Percentiles rank a stretch among this genome's conserved stretches.
Conservation (phyloP, 2,329 filamentous ascomycete species). For the Ceratocystis alfenasii region DNA sequence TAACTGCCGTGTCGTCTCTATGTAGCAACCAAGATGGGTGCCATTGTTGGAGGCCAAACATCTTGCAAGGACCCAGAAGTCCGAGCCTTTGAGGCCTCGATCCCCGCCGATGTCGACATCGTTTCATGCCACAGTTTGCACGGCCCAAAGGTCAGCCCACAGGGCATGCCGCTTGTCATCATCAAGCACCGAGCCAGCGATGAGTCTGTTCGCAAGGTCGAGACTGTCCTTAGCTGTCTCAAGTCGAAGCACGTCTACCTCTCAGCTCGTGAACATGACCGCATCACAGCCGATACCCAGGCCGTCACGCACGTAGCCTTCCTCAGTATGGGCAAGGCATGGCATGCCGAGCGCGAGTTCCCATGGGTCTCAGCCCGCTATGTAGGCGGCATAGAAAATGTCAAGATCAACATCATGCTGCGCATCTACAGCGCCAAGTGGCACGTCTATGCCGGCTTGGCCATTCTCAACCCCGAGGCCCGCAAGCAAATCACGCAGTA, state of each 20-base stretch:
- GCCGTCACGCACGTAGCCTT: constrained; percentile 97
- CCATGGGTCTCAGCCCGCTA: constrained; percentile 96
- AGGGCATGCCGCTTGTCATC: constrained; percentile 79
- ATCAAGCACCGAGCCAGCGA: constrained; percentile 86
- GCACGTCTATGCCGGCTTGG: constrained; percentile 97
- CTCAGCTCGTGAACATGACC: constrained; percentile 77
- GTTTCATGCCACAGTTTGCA: constrained; percentile 94
- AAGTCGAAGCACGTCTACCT: constrained; percentile 78
- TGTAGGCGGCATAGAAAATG: constrained; percentile 93
- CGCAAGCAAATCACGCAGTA: constrained; percentile 91
- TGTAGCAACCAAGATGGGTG: constrained; percentile 80
- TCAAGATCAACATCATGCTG: constrained; percentile 96
- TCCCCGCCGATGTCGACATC: constrained; percentile 81
- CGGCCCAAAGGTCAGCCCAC: constrained; percentile 77
- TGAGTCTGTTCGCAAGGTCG: constrained; percentile 63
- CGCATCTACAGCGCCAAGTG: constrained; percentile 98
- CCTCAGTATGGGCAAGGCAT: constrained; percentile 92
- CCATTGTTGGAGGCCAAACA: constrained; percentile 93
- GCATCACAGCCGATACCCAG: constrained; percentile 96
- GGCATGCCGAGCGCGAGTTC: constrained; percentile 90
- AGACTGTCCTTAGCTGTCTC: constrained; percentile 70
- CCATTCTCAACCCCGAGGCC: constrained; percentile 89
- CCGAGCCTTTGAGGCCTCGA: constrained; percentile 76
- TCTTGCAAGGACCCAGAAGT: constrained; percentile 98
- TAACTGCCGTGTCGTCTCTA: constrained; percentile 1